A percentile compares a stretch with the other conserved stretches of the same genome.
Conservation (phyloP, 139 green algal genomes). For the Parachlorella kessleri region DNA sequence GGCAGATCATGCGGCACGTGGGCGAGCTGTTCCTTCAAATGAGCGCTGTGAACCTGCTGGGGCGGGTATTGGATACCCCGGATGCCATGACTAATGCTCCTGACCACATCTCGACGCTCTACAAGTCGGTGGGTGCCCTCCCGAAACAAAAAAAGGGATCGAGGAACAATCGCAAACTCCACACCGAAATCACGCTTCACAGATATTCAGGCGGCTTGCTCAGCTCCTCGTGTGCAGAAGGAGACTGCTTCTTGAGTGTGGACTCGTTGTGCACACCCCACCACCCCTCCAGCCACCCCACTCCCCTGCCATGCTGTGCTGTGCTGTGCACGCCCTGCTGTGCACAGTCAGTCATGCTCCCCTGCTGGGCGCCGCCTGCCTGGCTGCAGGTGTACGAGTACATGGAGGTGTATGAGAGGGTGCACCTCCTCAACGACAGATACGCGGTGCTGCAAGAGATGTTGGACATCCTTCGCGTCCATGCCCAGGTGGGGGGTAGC, state of each 20-base stretch:
- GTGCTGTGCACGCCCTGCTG: background rate
- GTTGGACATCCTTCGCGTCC: conserved; percentile 69
- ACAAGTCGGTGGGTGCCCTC: conserved; percentile 60
- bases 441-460: conserved; percentile 74
- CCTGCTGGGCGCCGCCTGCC: background rate
- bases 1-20: conserved; percentile 52
- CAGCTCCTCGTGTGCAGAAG: too few species aligned
- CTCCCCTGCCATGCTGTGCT: background rate
- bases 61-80: conserved; percentile 59
- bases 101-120: conserved; percentile 72
- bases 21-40: conserved; percentile 70
- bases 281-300: background rate
- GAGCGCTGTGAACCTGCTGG: conserved; percentile 65
- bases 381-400: conserved; percentile 63
- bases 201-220: too few species aligned
- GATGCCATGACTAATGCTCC: conserved; percentile 65
- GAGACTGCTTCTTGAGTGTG: too few species aligned
- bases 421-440: conserved; percentile 55
- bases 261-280: background rate
- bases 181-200: too few species aligned
- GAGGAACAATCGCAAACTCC: too few species aligned
- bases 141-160: too few species aligned
- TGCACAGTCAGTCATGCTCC: background rate
- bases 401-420: conserved; percentile 54
- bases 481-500: conserved; percentile 41